A percentile compares a stretch with the other conserved stretches of the same genome.
phyloP scores from a whole-genome alignment of 169 alveolate genomes.

The Ichthyophthirius multifiliis region DNA sequence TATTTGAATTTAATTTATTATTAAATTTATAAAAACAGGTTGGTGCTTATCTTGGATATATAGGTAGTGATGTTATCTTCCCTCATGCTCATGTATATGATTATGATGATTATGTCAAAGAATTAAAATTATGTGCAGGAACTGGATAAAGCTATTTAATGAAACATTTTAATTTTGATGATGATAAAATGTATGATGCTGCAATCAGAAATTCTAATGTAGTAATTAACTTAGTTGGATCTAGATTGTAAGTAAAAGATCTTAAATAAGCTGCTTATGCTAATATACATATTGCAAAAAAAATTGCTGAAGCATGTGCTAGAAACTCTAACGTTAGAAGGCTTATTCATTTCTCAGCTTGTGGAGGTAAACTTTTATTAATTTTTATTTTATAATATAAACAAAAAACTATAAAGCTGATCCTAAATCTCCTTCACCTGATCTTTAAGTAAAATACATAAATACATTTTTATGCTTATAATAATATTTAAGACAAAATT shows the following conservation, averaged over 20 bases:
- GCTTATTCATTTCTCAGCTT: conserved; percentile 52
- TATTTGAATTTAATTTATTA: not conserved
- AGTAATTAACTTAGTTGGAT: conserved; percentile 45
- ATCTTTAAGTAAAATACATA: not conserved
- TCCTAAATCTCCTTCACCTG: conserved; percentile 35
- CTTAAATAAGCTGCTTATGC: conserved; percentile 23
- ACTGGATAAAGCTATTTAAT: conserved; percentile 23
- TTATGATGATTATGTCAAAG: conserved; percentile 38
- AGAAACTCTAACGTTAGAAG: conserved; percentile 45
- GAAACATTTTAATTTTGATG: conserved; percentile 35
- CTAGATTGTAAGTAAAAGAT: conserved; percentile 25
- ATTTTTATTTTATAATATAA: not conserved
- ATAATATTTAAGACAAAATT: conserved; percentile 26
- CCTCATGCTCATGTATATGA: conserved; percentile 11
- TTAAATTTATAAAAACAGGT: not conserved
- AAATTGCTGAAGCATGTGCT: conserved; percentile 52
- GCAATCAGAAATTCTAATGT: conserved; percentile 41
- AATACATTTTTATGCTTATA: not conserved
- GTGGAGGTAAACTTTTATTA: conserved; percentile 13
- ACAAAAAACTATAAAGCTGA: no score
- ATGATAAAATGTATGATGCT: conserved; percentile 37
- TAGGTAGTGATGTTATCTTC: conserved; percentile 16
- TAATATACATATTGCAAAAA: conserved; percentile 40
- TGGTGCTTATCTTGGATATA: conserved; percentile 14
- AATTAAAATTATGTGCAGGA: conserved; percentile 30